Percentiles rank a stretch among this genome's conserved stretches.
Evolutionary conservation across 169 alveolate species (phyloP).

Genomic region (Cryptosporidium canis): DNA sequence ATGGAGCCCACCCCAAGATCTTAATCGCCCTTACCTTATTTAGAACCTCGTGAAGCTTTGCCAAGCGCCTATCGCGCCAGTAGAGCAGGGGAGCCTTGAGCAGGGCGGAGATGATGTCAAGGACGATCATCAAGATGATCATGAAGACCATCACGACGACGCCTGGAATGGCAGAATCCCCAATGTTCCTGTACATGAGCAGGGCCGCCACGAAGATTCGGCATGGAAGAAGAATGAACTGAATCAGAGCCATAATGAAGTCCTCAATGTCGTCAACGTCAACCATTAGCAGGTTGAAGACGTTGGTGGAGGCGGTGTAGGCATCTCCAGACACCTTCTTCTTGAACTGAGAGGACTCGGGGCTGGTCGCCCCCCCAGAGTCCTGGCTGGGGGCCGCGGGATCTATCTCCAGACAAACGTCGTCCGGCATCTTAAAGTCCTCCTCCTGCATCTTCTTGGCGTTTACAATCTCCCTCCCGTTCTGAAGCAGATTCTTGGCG

Average conservation of each 20-base stretch:
- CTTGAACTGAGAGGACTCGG: too few species aligned
- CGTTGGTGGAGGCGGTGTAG: constrained; percentile 48
- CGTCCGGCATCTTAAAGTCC: not conserved
- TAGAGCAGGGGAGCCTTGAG: constrained; percentile 46
- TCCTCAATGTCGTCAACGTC: constrained; percentile 71
- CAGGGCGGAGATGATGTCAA: constrained; percentile 28
- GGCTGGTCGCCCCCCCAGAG: too few species aligned
- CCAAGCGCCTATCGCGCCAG: constrained; percentile 60
- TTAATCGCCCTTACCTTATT: constrained; percentile 28
- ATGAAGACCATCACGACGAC: constrained; percentile 44
- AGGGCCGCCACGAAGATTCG: constrained; percentile 42
- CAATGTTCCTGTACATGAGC: constrained; percentile 47
- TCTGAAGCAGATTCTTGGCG: constrained; percentile 20
- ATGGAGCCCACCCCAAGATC: constrained; percentile 55
- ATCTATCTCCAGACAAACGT: constrained; percentile 5
- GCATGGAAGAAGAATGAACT: constrained; percentile 54
- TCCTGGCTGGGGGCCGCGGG: not conserved
- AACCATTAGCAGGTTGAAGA: constrained; percentile 48
- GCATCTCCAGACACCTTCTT: not conserved
- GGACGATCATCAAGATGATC: constrained; percentile 32
- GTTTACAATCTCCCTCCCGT: constrained; percentile 18
- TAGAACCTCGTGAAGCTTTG: constrained; percentile 41
- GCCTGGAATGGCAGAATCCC: constrained; percentile 67
- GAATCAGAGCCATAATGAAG: constrained; percentile 55
- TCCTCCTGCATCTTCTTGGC: not conserved